Evolutionary conservation across 2,329 filamentous ascomycete genomes (phyloP).

Genomic region (Penicillium crustosum): DNA sequence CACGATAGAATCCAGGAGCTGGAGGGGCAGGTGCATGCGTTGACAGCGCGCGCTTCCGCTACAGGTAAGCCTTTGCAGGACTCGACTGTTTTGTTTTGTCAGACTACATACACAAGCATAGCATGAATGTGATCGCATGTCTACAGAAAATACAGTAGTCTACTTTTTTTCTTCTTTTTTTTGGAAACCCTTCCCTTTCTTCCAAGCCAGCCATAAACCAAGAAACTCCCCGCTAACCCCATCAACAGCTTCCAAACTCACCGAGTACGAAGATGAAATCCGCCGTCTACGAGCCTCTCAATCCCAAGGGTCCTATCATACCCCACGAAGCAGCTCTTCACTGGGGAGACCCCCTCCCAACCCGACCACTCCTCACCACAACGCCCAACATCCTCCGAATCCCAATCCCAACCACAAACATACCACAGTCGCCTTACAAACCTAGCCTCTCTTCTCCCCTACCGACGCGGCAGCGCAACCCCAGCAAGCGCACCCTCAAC

Average conservation of each 20-base stretch:
- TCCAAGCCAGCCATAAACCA: not conserved
- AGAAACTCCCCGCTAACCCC: not conserved
- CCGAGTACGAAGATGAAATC: constrained; percentile 64
- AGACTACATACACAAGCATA: not conserved
- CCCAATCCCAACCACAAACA: constrained; percentile 28
- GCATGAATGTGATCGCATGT: not conserved
- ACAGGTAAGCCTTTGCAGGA: constrained; percentile 48
- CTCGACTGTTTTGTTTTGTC: not conserved
- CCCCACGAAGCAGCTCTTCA: constrained; percentile 27
- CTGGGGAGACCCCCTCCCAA: constrained; percentile 26
- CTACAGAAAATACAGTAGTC: not conserved
- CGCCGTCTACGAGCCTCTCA: constrained; percentile 47
- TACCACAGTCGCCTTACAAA: constrained; percentile 39
- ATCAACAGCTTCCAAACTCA: constrained; percentile 54
- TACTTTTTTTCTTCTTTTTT: no score
- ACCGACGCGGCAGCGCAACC: constrained; percentile 37
- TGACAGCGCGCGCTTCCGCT: constrained; percentile 54
- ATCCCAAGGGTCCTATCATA: constrained; percentile 20
- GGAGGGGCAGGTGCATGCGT: constrained; percentile 54
- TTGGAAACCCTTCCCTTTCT: not conserved
- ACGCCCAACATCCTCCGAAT: constrained; percentile 26
- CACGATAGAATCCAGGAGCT: constrained; percentile 51
- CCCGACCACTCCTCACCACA: constrained; percentile 40
- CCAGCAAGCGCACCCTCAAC: constrained; percentile 22
- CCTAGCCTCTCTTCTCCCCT: constrained; percentile 42